phyloP scores from a whole-genome alignment of 2,329 filamentous ascomycete species.

The Magnaporthiopsis incrustans region DNA sequence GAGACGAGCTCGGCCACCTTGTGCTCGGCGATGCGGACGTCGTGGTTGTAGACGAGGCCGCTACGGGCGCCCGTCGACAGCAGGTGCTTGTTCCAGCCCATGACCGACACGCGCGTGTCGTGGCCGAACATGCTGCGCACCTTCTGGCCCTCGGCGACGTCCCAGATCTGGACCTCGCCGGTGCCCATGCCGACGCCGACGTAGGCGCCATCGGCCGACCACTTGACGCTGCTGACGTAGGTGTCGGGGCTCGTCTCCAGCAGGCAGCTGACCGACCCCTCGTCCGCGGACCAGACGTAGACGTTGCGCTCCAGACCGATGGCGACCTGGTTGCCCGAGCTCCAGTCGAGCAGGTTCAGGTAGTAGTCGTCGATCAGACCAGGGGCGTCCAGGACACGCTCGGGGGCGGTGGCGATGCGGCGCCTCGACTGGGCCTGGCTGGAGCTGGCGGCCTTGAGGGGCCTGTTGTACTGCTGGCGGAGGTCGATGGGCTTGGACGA shows the following conservation, averaged over 20 bases:
- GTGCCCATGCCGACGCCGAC: conserved; percentile 91
- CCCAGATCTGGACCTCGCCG: conserved; percentile 98
- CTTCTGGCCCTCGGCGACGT: conserved; percentile 89
- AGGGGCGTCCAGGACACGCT: conserved; percentile 92
- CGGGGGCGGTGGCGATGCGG: conserved; percentile 86
- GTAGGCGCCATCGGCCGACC: conserved; percentile 95
- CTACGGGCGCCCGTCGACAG: conserved; percentile 91
- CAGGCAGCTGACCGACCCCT: conserved; percentile 80
- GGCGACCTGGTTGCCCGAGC: conserved; percentile 92
- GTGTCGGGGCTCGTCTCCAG: conserved; percentile 84
- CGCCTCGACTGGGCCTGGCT: conserved; percentile 80
- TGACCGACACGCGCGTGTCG: conserved; percentile 91
- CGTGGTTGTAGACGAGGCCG: conserved; percentile 95
- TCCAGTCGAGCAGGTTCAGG: conserved; percentile 97
- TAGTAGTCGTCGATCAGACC: conserved; percentile 98
- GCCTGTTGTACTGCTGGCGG: conserved; percentile 94
- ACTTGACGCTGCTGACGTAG: conserved; percentile 97
- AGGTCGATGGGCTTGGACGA: conserved; percentile 98
- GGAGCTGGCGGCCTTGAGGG: conserved; percentile 68
- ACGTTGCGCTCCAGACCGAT: conserved; percentile 96
- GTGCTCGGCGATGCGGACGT: conserved; percentile 95
- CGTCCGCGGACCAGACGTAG: conserved; percentile 97
- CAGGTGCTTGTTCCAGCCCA: conserved; percentile 99
- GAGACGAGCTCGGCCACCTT: conserved; percentile 96
- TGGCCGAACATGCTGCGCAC: conserved; percentile 98